Conservation (phyloP, 2,329 filamentous ascomycete species). For the Chaetoscypha palmicola region DNA sequence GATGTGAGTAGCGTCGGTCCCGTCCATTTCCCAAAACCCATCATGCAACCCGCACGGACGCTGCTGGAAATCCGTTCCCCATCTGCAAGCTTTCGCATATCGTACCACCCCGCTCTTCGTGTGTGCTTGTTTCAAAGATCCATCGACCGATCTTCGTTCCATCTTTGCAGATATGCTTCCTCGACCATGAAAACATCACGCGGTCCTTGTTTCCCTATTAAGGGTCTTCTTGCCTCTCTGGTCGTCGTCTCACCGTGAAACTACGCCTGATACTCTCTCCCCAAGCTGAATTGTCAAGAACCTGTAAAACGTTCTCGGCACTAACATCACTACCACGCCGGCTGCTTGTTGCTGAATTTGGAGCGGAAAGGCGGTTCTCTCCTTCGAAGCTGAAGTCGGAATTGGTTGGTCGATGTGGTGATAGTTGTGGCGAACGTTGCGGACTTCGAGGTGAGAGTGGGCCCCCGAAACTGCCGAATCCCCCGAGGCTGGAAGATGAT, state of each 20-base stretch:
- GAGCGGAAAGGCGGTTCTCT: slow-evolving; percentile 17
- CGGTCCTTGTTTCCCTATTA: not conserved
- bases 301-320: slow-evolving; percentile 70
- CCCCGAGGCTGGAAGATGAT: slow-evolving; percentile 7
- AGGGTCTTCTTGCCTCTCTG: slow-evolving; percentile 13
- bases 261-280: slow-evolving; percentile 86
- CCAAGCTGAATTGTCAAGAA: slow-evolving; percentile 86
- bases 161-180: too few relatives aligned
- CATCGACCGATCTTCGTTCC: too few relatives aligned
- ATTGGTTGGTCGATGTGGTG: slow-evolving; percentile 33
- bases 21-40: slow-evolving; percentile 15
- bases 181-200: not conserved
- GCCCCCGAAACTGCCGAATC: slow-evolving; percentile 3
- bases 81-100: too few relatives aligned
- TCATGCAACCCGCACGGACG: slow-evolving; percentile 21
- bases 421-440: slow-evolving; percentile 22
- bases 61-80: too few relatives aligned
- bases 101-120: slow-evolving; percentile 9
- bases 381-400: slow-evolving; percentile 29
- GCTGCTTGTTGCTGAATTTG: slow-evolving; percentile 38
- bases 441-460: slow-evolving; percentile 18
- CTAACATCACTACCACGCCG: slow-evolving; percentile 64
- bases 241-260: slow-evolving; percentile 58
- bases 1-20: too few relatives aligned
- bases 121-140: too few relatives aligned